Evolutionary conservation across 2,329 filamentous ascomycete genomes (phyloP).

Genomic region (Trichoderma aggressivum): DNA sequence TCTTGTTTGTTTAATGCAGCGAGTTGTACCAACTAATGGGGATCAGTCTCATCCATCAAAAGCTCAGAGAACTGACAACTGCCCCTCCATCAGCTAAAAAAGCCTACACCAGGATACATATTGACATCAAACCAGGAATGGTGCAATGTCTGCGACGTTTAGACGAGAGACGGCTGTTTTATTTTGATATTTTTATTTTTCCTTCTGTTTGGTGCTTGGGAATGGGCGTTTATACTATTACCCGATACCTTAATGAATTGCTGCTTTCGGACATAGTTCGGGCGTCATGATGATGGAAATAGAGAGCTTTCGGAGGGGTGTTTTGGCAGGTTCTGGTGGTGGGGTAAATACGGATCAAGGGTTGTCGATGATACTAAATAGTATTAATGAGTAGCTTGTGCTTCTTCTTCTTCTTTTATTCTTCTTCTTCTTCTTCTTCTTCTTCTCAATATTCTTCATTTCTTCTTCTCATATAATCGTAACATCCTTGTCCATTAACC

Average conservation of each 20-base stretch:
- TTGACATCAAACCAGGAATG: not conserved
- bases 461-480: not conserved
- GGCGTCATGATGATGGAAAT: constrained; percentile 13
- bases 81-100: not conserved
- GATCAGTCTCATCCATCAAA: not conserved
- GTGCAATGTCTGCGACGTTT: not conserved
- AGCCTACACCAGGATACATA: not conserved
- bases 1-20: not conserved
- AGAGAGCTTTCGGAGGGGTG: not conserved
- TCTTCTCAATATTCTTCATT: too few species aligned
- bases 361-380: not conserved
- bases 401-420: not conserved
- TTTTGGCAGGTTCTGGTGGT: not conserved
- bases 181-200: not conserved
- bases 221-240: constrained; percentile 16
- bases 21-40: not conserved
- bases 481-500: too few species aligned
- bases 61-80: not conserved
- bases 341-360: not conserved
- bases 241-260: not conserved
- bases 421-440: not conserved
- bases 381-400: not conserved
- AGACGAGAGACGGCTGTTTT: not conserved
- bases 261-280: constrained; percentile 16
- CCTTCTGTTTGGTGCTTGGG: not conserved